A percentile compares a stretch with the other conserved stretches of the same genome.
Evolutionary conservation across 2,329 filamentous ascomycete genomes (phyloP).

Genomic region (Claviceps quebecensis): DNA sequence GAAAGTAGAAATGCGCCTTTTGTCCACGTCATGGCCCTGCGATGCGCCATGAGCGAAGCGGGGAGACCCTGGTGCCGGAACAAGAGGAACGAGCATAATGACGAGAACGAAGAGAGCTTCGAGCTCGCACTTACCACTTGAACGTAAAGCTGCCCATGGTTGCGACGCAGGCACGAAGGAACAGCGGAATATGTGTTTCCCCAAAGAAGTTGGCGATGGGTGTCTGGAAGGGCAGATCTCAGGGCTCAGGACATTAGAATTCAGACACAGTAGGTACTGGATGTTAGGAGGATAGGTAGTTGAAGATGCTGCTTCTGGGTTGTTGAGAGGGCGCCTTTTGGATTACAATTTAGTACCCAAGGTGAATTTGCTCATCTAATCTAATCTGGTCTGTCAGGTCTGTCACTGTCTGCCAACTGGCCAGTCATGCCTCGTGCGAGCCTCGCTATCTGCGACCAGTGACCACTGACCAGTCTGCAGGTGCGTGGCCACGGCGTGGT

Average conservation of each 20-base stretch:
- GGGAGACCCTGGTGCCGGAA: neutral
- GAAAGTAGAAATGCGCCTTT: too few species aligned
- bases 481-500: neutral
- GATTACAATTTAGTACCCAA: too few species aligned
- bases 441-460: neutral
- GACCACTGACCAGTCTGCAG: neutral
- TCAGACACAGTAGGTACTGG: too few species aligned
- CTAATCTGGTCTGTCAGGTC: too few species aligned
- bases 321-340: too few species aligned
- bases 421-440: too few species aligned
- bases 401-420: too few species aligned
- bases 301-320: too few species aligned
- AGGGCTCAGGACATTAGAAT: too few species aligned
- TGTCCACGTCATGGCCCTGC: neutral
- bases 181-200: neutral
- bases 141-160: constrained; percentile 56
- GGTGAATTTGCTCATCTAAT: too few species aligned
- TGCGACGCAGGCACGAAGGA: constrained; percentile 9
- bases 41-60: neutral
- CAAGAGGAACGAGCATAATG: too few species aligned
- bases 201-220: neutral
- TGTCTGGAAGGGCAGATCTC: neutral
- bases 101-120: neutral
- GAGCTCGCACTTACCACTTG: constrained; percentile 43
- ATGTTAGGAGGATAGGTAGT: too few species aligned